A percentile compares a stretch with the other conserved stretches of the same genome.
Evolutionary conservation across 257 asterid species (phyloP).

Genomic region (Solanum peruvianum): DNA sequence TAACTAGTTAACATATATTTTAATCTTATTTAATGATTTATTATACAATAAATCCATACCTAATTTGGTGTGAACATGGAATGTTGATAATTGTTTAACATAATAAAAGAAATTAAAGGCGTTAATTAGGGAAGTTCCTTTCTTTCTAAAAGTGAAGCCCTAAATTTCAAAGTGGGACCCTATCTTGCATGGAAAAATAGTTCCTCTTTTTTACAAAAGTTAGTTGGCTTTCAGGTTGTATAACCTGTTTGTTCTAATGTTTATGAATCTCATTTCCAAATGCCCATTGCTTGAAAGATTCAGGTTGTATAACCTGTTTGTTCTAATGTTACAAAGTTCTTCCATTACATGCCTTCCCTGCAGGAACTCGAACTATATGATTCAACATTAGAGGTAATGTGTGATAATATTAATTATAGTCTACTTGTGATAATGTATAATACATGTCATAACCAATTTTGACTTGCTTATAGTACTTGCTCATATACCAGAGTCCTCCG

Average conservation of each 20-base stretch:
- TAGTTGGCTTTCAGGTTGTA: neutral
- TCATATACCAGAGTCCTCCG: slow-evolving; percentile 28
- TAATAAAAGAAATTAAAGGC: neutral
- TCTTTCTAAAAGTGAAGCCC: neutral
- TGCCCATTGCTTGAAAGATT: slow-evolving; percentile 39
- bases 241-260: no score
- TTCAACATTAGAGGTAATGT: slow-evolving; percentile 41
- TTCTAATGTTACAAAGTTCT: slow-evolving; percentile 30
- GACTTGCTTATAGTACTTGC: slow-evolving; percentile 32
- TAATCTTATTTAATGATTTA: no score
- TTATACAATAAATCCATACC: neutral
- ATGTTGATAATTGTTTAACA: neutral
- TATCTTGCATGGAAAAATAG: neutral
- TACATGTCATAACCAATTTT: neutral
- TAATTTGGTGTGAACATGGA: neutral
- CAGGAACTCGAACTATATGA: slow-evolving; percentile 38
- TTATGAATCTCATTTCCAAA: slow-evolving; percentile 20
- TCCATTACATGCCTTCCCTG: slow-evolving; percentile 3
- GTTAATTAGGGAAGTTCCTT: neutral
- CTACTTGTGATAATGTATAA: neutral
- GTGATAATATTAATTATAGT: neutral
- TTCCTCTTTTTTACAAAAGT: no score
- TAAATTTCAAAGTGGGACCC: neutral
- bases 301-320: slow-evolving; percentile 24
- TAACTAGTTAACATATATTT: no score